Conservation (phyloP, 192 early-diverging fungal species). For the Allomyces macrogynus region DNA sequence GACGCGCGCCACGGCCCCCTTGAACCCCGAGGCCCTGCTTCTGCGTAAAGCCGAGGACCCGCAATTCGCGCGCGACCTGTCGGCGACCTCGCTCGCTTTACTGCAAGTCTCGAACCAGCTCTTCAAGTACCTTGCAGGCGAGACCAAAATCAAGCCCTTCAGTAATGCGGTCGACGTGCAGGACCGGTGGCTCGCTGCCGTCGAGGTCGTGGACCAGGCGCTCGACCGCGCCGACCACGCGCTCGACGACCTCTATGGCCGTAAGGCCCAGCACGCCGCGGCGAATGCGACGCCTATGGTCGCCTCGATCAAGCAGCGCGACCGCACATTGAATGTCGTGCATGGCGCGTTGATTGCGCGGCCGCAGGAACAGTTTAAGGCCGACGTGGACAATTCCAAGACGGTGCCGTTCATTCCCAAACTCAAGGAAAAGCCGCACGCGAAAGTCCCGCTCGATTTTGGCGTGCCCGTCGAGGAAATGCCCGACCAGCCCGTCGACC, state of each 20-base stretch:
- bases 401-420: slow-evolving; percentile 55
- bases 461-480: slow-evolving; percentile 13
- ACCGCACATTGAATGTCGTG: slow-evolving; percentile 2
- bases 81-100: neutral
- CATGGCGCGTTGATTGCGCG: slow-evolving; percentile 52
- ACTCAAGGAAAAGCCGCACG: slow-evolving; percentile 63
- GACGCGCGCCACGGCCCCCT: neutral
- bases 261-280: slow-evolving; percentile 11
- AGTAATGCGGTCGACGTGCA: slow-evolving; percentile 42
- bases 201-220: slow-evolving; percentile 59
- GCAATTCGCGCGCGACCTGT: neutral
- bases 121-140: neutral
- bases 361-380: slow-evolving; percentile 75
- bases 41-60: neutral
- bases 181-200: slow-evolving; percentile 38
- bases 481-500: slow-evolving; percentile 4
- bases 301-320: slow-evolving; percentile 5
- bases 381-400: slow-evolving; percentile 68
- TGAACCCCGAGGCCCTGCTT: neutral
- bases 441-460: slow-evolving; percentile 48
- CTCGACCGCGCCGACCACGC: slow-evolving; percentile 64
- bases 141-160: slow-evolving; percentile 4
- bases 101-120: neutral
- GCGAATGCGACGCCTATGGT: slow-evolving; percentile 13
- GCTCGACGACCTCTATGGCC: slow-evolving; percentile 45